Evolutionary conservation across 306 rosid genomes (phyloP), one percentile per base, ranked within the genome.

Genomic region (Pueraria montana): DNA sequence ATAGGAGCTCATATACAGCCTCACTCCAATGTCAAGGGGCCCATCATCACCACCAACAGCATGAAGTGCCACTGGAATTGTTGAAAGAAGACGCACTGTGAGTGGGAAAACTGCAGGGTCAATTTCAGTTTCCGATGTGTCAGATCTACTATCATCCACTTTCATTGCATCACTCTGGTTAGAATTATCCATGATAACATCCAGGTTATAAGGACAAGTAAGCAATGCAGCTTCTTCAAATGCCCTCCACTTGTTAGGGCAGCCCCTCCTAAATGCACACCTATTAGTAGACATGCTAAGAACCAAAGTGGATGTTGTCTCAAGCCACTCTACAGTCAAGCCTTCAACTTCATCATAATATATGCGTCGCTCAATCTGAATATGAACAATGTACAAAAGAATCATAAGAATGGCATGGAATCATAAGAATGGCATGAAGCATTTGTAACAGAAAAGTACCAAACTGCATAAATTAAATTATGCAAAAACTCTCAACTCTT

Each of bases 321-420:
- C 98, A 24, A 96, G 94, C 97, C 99, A 94, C 55, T 94, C 99
- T 9, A 76, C 91, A 26, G 32, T 82, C 87, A 96, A 77, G 56
- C 94, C 97, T 75, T 90, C 93, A 73, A 94, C 97, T 65, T 94
- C 98, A 74, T 91, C 97, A 16, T 96, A 96, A 87, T 94, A 80
- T 84, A 96, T 86, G 80, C 97, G 94, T 45, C 92, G 87, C 88
- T 94, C 99, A 62, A 91, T 89, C 99, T 96, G 85, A 84, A 83
- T 61, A 7, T 1, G 24, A 65, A 58, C 71, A 65, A 49, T 52
- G 36, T 30, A 70, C 73, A 77, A 14, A n/a, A 74, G 36, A 50
- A 64, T n/a, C 67, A 42, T 13, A 21, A 80, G 71, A 67, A 23
- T 40, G 26, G 12, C 49, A 52, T 1, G 17, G 36, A 50, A 64